Conservation (phyloP, 441 rosid genomes). For the Bocquillonia castaneifolia region DNA sequence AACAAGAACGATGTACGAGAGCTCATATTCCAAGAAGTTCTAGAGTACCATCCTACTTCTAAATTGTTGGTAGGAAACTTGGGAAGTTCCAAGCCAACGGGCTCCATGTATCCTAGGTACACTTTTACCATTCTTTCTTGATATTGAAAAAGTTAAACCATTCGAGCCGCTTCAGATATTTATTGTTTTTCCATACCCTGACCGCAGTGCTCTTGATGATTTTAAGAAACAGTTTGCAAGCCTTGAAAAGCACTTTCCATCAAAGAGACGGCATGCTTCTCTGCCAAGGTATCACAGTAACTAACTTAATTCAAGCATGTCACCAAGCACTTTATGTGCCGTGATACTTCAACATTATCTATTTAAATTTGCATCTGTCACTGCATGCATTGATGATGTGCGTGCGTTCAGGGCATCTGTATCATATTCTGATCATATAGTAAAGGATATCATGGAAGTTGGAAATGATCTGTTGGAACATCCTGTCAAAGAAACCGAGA, state of each 20-base stretch:
- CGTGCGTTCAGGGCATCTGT: constrained; percentile 66
- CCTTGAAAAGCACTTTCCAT: constrained; percentile 93
- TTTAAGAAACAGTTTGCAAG: constrained; percentile 94
- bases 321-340: not conserved
- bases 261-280: constrained; percentile 89
- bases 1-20: constrained; percentile 94
- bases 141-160: not conserved
- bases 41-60: constrained; percentile 93
- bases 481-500: constrained; percentile 68
- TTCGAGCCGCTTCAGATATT: not conserved
- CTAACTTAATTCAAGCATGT: not conserved
- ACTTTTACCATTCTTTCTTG: not conserved
- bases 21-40: constrained; percentile 84
- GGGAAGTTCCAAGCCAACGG: constrained; percentile 88
- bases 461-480: constrained; percentile 74
- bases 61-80: constrained; percentile 80
- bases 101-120: constrained; percentile 97
- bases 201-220: constrained; percentile 89
- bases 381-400: constrained; percentile 22
- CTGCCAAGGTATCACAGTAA: constrained; percentile 60
- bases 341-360: not conserved
- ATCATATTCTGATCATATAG: constrained; percentile 60
- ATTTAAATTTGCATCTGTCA: not conserved
- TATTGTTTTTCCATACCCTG: constrained; percentile 1
- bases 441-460: constrained; percentile 55